Evolutionary conservation across 495 filamentous ascomycete species (phyloP).

Genomic region (Cudoniella acicularis): DNA sequence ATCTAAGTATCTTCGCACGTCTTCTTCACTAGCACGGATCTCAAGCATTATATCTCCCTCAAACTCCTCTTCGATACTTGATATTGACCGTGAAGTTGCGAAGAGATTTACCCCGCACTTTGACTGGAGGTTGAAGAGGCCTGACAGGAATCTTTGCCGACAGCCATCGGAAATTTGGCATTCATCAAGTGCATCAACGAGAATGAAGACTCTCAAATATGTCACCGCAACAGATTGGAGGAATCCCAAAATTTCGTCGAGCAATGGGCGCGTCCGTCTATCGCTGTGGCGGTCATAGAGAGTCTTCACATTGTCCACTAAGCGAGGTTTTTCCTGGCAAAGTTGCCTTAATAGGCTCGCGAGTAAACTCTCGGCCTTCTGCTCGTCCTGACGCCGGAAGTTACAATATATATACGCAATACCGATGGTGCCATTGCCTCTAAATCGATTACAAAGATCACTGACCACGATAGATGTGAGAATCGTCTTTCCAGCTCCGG

Average conservation of each 20-base stretch:
- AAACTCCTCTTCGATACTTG: slow-evolving; percentile 28
- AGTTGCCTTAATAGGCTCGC: slow-evolving; percentile 37
- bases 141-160: slow-evolving; percentile 28
- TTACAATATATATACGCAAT: slow-evolving; percentile 43
- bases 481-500: slow-evolving; percentile 32
- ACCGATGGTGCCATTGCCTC: slow-evolving; percentile 23
- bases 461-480: slow-evolving; percentile 31
- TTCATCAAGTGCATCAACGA: slow-evolving; percentile 48
- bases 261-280: slow-evolving; percentile 26
- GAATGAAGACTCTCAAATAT: slow-evolving; percentile 34
- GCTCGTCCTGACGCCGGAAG: slow-evolving; percentile 32
- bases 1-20: slow-evolving; percentile 13
- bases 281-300: slow-evolving; percentile 24
- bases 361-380: slow-evolving; percentile 30
- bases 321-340: slow-evolving; percentile 17
- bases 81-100: slow-evolving; percentile 30
- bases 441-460: slow-evolving; percentile 23
- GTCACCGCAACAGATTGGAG: slow-evolving; percentile 25
- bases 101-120: slow-evolving; percentile 26
- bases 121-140: slow-evolving; percentile 30
- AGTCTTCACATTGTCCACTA: slow-evolving; percentile 24
- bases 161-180: slow-evolving; percentile 28
- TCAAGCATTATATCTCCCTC: slow-evolving; percentile 23
- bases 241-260: slow-evolving; percentile 29
- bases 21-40: slow-evolving; percentile 21